These are phyloP conservation scores for Auriscalpium orientale DNA, from an alignment of 768 basidiomycete species.

Conservation along the genomic window DNA sequence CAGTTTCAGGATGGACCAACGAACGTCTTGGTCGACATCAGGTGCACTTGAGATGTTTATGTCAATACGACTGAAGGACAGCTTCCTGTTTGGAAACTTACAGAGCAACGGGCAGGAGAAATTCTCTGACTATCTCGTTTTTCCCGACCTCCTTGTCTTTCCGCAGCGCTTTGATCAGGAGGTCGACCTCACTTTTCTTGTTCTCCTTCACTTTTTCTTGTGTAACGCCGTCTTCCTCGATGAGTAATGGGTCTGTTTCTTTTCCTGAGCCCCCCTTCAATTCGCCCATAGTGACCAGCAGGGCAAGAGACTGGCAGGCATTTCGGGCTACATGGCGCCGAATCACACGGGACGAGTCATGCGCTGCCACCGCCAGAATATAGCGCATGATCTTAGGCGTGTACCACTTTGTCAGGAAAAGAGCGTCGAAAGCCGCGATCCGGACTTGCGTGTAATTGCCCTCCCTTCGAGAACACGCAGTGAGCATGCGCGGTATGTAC, in stretches of 20 bases:
- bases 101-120: slow-evolving; percentile 77
- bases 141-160: slow-evolving; percentile 83
- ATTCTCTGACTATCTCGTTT: slow-evolving; percentile 71
- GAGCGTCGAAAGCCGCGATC: slow-evolving; percentile 87
- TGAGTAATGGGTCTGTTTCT: slow-evolving; percentile 69
- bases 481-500: neutral
- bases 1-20: slow-evolving; percentile 86
- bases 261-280: slow-evolving; percentile 69
- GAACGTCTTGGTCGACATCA: slow-evolving; percentile 79
- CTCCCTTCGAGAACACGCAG: slow-evolving; percentile 45
- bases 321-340: slow-evolving; percentile 83
- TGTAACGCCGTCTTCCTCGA: slow-evolving; percentile 78
- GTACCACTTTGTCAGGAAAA: slow-evolving; percentile 87
- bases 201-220: slow-evolving; percentile 60
- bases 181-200: slow-evolving; percentile 77
- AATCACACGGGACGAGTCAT: slow-evolving; percentile 76
- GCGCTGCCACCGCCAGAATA: slow-evolving; percentile 76
- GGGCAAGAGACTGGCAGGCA: slow-evolving; percentile 79
- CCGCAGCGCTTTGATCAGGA: slow-evolving; percentile 78
- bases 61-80: neutral
- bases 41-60: slow-evolving; percentile 42
- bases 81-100: slow-evolving; percentile 28
- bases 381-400: slow-evolving; percentile 80
- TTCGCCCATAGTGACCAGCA: slow-evolving; percentile 85
- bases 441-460: slow-evolving; percentile 92